A percentile compares a stretch with the other conserved stretches of the same genome.
phyloP scores from a whole-genome alignment of 2,329 filamentous ascomycete genomes.

The Trichoderma harzianum region DNA sequence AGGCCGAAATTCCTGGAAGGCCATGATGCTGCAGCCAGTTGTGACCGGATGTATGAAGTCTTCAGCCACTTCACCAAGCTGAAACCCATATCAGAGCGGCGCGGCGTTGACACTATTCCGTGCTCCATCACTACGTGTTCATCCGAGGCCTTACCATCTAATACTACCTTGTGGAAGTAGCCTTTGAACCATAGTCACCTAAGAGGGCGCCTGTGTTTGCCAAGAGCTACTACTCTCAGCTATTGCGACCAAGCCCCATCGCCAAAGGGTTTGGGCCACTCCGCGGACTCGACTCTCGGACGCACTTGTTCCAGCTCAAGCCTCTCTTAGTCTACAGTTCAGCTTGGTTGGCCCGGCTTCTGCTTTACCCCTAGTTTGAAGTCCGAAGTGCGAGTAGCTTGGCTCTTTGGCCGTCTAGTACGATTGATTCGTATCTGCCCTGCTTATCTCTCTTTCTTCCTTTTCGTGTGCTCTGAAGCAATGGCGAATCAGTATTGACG shows the following conservation, averaged over 20 bases:
- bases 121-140: not conserved
- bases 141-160: not conserved
- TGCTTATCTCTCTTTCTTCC: not conserved
- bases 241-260: not conserved
- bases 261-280: not conserved
- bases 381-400: not conserved
- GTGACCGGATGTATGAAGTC: not conserved
- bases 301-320: not conserved
- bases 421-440: not conserved
- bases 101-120: not conserved
- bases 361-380: not conserved
- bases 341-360: not conserved
- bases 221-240: slow-evolving; percentile 3
- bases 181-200: not conserved
- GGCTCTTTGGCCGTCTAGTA: not conserved
- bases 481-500: not conserved
- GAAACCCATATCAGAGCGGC: not conserved
- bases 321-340: not conserved
- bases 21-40: not conserved
- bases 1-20: not conserved
- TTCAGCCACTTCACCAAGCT: not conserved
- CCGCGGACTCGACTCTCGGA: not conserved
- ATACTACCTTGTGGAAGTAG: not conserved
- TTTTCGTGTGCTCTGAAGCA: not conserved
- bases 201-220: slow-evolving; percentile 1